Percentiles rank a stretch among this genome's conserved stretches.
These are phyloP conservation scores for Colletotrichum spaethianum DNA, from an alignment of 2,329 filamentous ascomycete genomes.

Conservation along the genomic window DNA sequence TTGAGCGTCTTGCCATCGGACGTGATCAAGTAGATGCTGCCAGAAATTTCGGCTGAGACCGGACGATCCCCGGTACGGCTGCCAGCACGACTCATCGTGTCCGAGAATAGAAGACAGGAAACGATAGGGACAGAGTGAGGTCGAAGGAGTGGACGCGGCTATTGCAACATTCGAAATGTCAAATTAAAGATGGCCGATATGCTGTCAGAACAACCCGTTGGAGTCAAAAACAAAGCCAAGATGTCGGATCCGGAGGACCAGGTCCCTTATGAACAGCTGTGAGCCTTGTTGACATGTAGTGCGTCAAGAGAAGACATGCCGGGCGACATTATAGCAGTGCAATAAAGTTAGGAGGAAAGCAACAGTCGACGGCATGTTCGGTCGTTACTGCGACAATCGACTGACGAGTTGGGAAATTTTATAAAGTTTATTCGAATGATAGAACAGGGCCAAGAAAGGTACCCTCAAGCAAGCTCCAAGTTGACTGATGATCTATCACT, in stretches of 20 bases:
- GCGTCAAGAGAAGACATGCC: neutral
- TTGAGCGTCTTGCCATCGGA: constrained; percentile 49
- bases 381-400: constrained; percentile 30
- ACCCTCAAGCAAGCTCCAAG: neutral
- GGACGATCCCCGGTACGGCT: constrained; percentile 4
- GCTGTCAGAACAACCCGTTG: constrained; percentile 33
- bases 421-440: constrained; percentile 31
- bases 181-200: constrained; percentile 19
- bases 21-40: constrained; percentile 51
- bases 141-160: constrained; percentile 11
- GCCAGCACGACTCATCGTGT: constrained; percentile 11
- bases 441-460: constrained; percentile 10
- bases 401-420: constrained; percentile 18
- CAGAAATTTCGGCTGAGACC: constrained; percentile 41
- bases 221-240: neutral
- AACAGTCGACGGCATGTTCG: constrained; percentile 13
- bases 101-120: neutral
- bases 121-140: neutral
- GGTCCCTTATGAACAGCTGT: constrained; percentile 1
- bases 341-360: neutral
- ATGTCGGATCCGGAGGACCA: neutral
- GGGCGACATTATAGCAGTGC: neutral
- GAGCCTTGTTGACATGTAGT: constrained; percentile 10
- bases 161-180: neutral
- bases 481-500: constrained; percentile 11